phyloP scores from a whole-genome alignment of 495 filamentous ascomycete species.

The Hyaloscypha bicolor region DNA sequence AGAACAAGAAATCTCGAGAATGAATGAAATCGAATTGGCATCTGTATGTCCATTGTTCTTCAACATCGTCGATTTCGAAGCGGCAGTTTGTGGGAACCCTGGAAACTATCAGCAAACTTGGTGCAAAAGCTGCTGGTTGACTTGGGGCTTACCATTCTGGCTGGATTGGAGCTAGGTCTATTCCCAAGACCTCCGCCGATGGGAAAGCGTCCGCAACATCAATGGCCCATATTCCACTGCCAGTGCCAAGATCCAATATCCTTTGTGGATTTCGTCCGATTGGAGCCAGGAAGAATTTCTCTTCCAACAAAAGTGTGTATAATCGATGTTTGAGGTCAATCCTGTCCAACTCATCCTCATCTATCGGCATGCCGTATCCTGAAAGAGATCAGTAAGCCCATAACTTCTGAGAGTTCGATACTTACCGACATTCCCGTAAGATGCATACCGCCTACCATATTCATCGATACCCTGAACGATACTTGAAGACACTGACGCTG shows the following conservation, averaged over 20 bases:
- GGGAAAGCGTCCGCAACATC: conserved; percentile 30
- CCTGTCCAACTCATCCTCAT: conserved; percentile 31
- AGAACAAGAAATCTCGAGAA: conserved; percentile 24
- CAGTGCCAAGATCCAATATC: conserved; percentile 64
- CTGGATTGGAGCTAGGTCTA: conserved; percentile 30
- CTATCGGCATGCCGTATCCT: conserved; percentile 30
- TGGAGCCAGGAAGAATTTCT: conserved; percentile 47
- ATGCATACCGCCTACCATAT: conserved; percentile 27
- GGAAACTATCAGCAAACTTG: not conserved
- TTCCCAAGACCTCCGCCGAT: conserved; percentile 26
- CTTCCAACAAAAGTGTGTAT: conserved; percentile 33
- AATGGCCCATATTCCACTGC: conserved; percentile 42
- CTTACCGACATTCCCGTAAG: conserved; percentile 22
- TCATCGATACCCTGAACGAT: conserved; percentile 19
- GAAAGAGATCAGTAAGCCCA: not conserved
- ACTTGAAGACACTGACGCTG: not conserved
- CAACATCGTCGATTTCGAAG: conserved; percentile 42
- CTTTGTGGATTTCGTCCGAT: conserved; percentile 39
- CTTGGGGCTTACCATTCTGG: conserved; percentile 29
- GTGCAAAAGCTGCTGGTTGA: not conserved
- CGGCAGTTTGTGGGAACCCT: conserved; percentile 38
- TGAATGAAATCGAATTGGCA: conserved; percentile 41
- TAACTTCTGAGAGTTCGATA: not conserved
- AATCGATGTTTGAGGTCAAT: conserved; percentile 28
- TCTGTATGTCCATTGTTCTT: conserved; percentile 36